Conservation (phyloP, 768 basidiomycete genomes). For the Leccinum rimulosum region DNA sequence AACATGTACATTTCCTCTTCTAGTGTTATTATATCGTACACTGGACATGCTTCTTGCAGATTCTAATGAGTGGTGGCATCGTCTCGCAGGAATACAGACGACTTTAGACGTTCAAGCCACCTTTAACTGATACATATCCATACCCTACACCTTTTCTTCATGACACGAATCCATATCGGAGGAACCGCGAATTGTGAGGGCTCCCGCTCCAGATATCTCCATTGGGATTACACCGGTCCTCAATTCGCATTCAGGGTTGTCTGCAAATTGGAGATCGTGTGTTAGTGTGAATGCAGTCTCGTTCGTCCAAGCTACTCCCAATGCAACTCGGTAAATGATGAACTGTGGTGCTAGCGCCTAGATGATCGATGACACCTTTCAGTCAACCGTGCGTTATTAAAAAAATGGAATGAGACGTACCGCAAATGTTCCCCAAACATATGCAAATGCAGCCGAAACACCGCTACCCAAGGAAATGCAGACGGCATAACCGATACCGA, state of each 20-base stretch:
- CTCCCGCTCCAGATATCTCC: background rate
- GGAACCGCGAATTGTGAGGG: background rate
- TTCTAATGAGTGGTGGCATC: background rate
- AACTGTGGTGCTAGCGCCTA: background rate
- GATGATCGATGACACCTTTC: background rate
- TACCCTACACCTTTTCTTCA: background rate
- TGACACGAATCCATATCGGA: background rate
- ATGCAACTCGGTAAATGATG: background rate
- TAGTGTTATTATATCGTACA: background rate
- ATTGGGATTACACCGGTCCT: too few relatives aligned
- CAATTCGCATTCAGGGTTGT: background rate
- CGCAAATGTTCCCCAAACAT: background rate
- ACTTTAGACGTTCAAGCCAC: background rate
- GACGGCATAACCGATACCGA: background rate
- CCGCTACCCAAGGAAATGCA: background rate
- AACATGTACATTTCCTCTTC: background rate
- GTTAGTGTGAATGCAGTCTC: background rate
- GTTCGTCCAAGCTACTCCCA: background rate
- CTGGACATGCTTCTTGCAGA: background rate
- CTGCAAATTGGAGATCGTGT: background rate
- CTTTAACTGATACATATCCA: background rate
- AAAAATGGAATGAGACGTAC: background rate
- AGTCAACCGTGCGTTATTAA: background rate
- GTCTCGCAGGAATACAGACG: background rate
- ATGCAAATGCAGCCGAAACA: background rate